Percentiles rank a stretch among this genome's conserved stretches.
Conservation (phyloP, 1,284 basidiomycete genomes). For the Trichosporon asahii region DNA sequence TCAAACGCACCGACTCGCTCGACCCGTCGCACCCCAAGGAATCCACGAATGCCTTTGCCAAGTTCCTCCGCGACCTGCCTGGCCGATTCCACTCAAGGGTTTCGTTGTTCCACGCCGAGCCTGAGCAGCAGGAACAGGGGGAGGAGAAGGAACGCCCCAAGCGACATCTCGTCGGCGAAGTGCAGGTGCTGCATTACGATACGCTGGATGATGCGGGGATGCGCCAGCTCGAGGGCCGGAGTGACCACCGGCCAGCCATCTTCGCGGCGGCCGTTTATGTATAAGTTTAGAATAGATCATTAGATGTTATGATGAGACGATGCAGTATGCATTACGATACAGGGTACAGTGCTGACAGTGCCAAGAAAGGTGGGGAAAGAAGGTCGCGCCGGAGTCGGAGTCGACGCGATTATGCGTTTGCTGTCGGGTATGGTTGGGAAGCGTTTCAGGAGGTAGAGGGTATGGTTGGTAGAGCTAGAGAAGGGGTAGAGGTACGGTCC, state of each 20-base stretch:
- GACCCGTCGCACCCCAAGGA: neutral
- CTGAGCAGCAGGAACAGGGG: neutral
- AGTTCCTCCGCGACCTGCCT: slow-evolving; percentile 40
- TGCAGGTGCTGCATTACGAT: slow-evolving; percentile 50
- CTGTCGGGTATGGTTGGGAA: too few species aligned
- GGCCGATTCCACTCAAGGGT: slow-evolving; percentile 33
- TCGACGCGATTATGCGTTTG: neutral
- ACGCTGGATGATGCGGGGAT: slow-evolving; percentile 52
- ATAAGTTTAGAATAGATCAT: slow-evolving; percentile 12
- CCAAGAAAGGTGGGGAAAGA: neutral
- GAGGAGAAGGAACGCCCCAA: slow-evolving; percentile 4
- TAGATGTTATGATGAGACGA: neutral
- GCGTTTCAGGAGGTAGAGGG: too few species aligned
- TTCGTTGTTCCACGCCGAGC: slow-evolving; percentile 17
- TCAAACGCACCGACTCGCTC: neutral
- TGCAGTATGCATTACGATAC: neutral
- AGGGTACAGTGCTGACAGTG: neutral
- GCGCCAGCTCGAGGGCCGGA: slow-evolving; percentile 47
- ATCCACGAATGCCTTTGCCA: slow-evolving; percentile 23
- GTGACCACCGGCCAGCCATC: slow-evolving; percentile 51
- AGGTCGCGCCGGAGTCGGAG: neutral
- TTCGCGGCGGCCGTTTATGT: slow-evolving; percentile 50
- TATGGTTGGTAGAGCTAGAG: too few species aligned
- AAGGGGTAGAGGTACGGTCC: too few species aligned
- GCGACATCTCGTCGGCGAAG: slow-evolving; percentile 44